phyloP scores from a whole-genome alignment of 2,329 filamentous ascomycete species.

The Alternaria rosae region DNA sequence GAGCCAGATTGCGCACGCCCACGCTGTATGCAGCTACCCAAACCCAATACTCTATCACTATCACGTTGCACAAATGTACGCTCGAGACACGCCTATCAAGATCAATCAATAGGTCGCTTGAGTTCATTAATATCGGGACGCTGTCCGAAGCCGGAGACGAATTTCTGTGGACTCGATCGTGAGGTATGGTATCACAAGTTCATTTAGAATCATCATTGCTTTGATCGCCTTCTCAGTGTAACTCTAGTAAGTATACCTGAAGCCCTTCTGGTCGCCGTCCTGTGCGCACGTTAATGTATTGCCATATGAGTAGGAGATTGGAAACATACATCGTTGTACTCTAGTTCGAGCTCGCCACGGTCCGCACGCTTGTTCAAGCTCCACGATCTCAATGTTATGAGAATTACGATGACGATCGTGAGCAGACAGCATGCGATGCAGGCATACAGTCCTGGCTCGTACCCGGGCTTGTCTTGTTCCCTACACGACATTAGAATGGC shows the following conservation, averaged over 20 bases:
- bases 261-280: slow-evolving; percentile 44
- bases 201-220: not conserved
- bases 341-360: slow-evolving; percentile 52
- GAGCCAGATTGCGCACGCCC: not conserved
- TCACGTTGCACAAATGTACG: not conserved
- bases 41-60: not conserved
- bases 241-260: slow-evolving; percentile 42
- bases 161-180: not conserved
- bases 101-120: not conserved
- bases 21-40: not conserved
- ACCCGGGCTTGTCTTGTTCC: slow-evolving; percentile 48
- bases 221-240: not conserved
- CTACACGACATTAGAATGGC: slow-evolving; percentile 6
- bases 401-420: slow-evolving; percentile 43
- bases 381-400: slow-evolving; percentile 44
- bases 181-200: not conserved
- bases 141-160: not conserved
- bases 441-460: slow-evolving; percentile 48
- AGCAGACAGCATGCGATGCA: slow-evolving; percentile 50
- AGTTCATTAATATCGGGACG: not conserved
- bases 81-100: not conserved
- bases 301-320: not conserved
- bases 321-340: slow-evolving; percentile 47
- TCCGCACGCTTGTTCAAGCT: slow-evolving; percentile 49
- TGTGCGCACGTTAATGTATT: slow-evolving; percentile 24